A percentile compares a stretch with the other conserved stretches of the same genome.
Conservation (phyloP, 1,139 yeast genomes). For the Zhuliangozyma blackwelliae region DNA sequence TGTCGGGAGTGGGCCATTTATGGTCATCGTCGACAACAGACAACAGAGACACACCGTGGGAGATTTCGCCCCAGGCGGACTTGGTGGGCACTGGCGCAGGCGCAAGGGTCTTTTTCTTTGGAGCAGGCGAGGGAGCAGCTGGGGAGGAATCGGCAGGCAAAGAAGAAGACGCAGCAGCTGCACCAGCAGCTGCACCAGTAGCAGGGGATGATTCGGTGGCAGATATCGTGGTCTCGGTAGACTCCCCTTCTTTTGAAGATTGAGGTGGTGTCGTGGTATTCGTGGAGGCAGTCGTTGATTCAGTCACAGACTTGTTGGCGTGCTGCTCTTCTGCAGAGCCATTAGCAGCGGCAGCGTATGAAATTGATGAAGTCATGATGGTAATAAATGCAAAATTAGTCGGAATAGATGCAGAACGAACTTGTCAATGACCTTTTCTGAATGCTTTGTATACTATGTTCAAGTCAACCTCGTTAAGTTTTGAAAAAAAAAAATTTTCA, state of each 20-base stretch:
- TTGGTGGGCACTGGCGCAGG: conserved; percentile 77
- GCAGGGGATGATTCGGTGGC: conserved; percentile 3
- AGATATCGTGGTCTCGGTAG: conserved; percentile 4
- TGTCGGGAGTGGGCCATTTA: conserved; percentile 60
- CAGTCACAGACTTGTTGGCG: no score
- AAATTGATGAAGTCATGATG: conserved; percentile 11
- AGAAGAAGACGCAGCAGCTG: no score
- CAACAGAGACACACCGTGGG: conserved; percentile 12
- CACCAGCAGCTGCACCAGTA: conserved; percentile 2
- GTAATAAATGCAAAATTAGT: no score
- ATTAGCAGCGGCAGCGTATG: conserved; percentile 38
- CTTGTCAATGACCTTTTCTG: no score
- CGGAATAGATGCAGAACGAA: no score
- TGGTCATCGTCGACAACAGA: conserved; percentile 34
- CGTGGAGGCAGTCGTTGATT: neutral
- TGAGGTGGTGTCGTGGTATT: conserved; percentile 10
- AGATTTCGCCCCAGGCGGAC: conserved; percentile 60
- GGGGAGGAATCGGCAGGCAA: neutral
- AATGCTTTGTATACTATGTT: no score
- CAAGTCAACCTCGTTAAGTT: no score
- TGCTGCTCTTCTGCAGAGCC: conserved; percentile 13
- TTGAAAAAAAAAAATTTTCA: no score
- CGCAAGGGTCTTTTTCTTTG: conserved; percentile 42
- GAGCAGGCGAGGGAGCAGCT: conserved; percentile 2
- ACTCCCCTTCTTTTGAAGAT: neutral